A percentile compares a stretch with the other conserved stretches of the same genome.
phyloP scores from a whole-genome alignment of 2,329 filamentous ascomycete genomes.

The Colletotrichum plurivorum region DNA sequence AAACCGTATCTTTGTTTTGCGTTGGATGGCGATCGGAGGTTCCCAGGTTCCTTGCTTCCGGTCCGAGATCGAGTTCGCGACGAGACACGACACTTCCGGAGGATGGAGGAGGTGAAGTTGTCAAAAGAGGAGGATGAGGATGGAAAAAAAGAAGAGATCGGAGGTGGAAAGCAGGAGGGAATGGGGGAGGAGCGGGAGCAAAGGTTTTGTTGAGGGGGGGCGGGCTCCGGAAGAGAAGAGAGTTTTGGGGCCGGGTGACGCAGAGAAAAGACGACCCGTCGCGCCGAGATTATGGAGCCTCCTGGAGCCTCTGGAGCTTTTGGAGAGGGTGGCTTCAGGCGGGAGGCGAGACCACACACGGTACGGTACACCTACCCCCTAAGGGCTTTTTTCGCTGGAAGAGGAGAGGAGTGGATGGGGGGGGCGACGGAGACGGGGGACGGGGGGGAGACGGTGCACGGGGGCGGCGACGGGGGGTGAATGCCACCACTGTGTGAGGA shows the following conservation, averaged over 20 bases:
- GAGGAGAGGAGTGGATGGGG: too few relatives aligned
- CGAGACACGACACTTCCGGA: not conserved
- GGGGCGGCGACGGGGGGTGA: too few relatives aligned
- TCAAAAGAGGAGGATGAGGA: conserved; percentile 2
- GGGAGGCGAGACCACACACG: conserved; percentile 24
- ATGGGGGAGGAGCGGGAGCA: conserved; percentile 24
- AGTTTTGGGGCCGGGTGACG: conserved; percentile 41
- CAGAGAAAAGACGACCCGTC: conserved; percentile 41
- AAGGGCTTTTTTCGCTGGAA: too few relatives aligned
- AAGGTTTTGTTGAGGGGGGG: conserved; percentile 41
- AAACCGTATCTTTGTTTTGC: not conserved
- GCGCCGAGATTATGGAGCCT: conserved; percentile 40
- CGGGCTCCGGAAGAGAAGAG: conserved; percentile 40
- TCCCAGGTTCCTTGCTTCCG: too few relatives aligned
- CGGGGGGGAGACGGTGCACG: conserved; percentile 11
- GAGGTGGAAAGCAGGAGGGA: conserved; percentile 34
- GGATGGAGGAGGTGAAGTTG: conserved; percentile 21
- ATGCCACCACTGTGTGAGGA: too few relatives aligned
- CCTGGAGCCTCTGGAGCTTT: too few relatives aligned
- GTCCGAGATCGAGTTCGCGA: too few relatives aligned
- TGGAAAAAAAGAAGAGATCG: conserved; percentile 26
- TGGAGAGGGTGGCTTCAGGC: conserved; percentile 37
- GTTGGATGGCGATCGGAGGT: too few relatives aligned
- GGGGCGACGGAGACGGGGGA: not conserved
- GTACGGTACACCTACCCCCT: too few relatives aligned